phyloP scores from a whole-genome alignment of 208 protist species.

The Leptomonas seymouri region DNA sequence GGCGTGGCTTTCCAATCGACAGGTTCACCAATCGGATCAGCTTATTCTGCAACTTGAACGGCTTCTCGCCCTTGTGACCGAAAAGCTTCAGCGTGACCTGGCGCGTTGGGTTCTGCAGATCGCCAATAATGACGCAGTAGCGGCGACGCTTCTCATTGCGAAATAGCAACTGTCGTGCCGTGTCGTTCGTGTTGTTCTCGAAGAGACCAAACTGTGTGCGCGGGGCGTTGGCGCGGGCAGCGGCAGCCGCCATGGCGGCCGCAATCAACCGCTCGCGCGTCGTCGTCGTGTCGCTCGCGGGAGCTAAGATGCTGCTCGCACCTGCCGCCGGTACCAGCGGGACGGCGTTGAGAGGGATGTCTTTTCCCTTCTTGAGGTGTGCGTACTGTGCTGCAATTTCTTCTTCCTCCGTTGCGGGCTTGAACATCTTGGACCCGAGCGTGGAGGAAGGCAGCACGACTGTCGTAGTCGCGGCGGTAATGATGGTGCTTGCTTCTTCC shows the following conservation, averaged over 20 bases:
- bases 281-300: slow-evolving; percentile 31
- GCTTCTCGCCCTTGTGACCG: slow-evolving; percentile 79
- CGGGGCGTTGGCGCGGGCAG: slow-evolving; percentile 20
- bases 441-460: slow-evolving; percentile 52
- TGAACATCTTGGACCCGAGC: slow-evolving; percentile 20
- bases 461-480: slow-evolving; percentile 52
- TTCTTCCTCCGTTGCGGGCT: slow-evolving; percentile 31
- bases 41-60: slow-evolving; percentile 87
- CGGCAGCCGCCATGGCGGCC: slow-evolving; percentile 27
- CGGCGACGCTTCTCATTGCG: slow-evolving; percentile 82
- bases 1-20: slow-evolving; percentile 70
- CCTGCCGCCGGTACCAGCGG: slow-evolving; percentile 41
- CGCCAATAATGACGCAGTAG: slow-evolving; percentile 83
- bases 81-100: slow-evolving; percentile 80
- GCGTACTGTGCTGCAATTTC: slow-evolving; percentile 30
- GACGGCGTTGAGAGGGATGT: slow-evolving; percentile 32
- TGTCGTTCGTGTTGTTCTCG: slow-evolving; percentile 54
- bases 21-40: slow-evolving; percentile 84
- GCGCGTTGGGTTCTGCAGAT: slow-evolving; percentile 60
- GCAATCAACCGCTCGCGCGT: slow-evolving; percentile 17
- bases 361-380: slow-evolving; percentile 27
- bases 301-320: slow-evolving; percentile 7
- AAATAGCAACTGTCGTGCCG: slow-evolving; percentile 78
- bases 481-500: slow-evolving; percentile 48
- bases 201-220: slow-evolving; percentile 41